These are phyloP conservation scores for Kurtzmaniella natalensis DNA, from an alignment of 1,139 yeast genomes.

Conservation along the genomic window DNA sequence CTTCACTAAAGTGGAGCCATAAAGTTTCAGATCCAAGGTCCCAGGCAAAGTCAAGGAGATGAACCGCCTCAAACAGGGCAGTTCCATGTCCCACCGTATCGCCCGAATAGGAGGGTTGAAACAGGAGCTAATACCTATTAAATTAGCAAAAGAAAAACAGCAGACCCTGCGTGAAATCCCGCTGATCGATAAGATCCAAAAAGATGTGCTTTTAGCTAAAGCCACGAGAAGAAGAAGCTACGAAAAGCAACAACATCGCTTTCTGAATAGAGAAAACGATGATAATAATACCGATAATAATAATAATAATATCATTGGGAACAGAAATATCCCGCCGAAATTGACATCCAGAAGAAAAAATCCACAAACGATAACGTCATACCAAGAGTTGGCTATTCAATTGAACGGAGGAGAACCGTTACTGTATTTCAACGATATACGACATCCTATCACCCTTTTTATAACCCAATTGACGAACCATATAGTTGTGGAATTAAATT, in stretches of 20 bases:
- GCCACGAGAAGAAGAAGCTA: too few species aligned
- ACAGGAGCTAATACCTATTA: neutral
- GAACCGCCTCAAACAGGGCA: conserved; percentile 1
- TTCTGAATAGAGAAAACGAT: too few species aligned
- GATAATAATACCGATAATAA: too few species aligned
- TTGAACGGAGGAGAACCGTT: conserved; percentile 5
- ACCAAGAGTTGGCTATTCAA: conserved; percentile 4
- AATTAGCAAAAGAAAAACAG: neutral
- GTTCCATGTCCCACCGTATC: neutral
- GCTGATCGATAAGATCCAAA: neutral
- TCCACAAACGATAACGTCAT: neutral
- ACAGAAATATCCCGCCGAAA: neutral
- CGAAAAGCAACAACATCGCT: too few species aligned
- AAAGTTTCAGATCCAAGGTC: too few species aligned
- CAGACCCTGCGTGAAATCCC: conserved; percentile 1
- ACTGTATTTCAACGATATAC: conserved; percentile 13
- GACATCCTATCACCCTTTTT: conserved; percentile 16
- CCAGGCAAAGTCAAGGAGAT: too few species aligned
- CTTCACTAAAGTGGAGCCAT: too few species aligned
- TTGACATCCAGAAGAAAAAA: conserved; percentile 9
- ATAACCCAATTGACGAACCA: conserved; percentile 16
- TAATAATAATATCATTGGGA: too few species aligned
- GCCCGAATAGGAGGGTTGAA: neutral
- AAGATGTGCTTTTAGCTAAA: neutral
- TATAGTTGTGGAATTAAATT: conserved; percentile 23